These are phyloP conservation scores for Eucalyptus sideroxylon DNA, from an alignment of 345 rosid species.

Conservation along the genomic window DNA sequence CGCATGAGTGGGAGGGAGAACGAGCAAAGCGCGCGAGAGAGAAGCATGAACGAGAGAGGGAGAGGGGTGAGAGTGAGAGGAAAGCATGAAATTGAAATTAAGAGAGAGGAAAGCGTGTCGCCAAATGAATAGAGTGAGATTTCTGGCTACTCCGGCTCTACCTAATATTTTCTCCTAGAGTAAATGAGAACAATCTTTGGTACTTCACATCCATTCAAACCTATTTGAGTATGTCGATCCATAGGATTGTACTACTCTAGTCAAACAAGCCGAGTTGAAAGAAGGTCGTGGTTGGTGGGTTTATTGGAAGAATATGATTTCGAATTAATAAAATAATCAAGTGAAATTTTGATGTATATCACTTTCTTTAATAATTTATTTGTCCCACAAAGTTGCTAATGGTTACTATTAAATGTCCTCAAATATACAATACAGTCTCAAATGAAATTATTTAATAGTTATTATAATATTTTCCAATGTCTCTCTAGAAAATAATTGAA, in stretches of 20 bases:
- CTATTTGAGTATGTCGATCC: not conserved
- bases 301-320: fast-evolving
- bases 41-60: fast-evolving
- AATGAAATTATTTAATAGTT: fast-evolving
- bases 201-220: not conserved
- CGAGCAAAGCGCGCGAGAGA: fast-evolving
- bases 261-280: fast-evolving
- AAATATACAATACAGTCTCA: fast-evolving
- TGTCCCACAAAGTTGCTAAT: fast-evolving
- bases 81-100: fast-evolving
- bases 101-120: too few species aligned
- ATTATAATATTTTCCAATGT: fast-evolving
- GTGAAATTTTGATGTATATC: fast-evolving
- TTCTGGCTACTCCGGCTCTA: too few species aligned
- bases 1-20: too few species aligned
- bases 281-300: fast-evolving
- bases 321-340: fast-evolving
- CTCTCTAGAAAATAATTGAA: fast-evolving
- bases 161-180: too few species aligned
- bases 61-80: too few species aligned
- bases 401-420: fast-evolving
- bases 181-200: not conserved
- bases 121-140: too few species aligned
- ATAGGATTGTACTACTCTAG: not conserved
- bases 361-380: fast-evolving